Percentiles rank a stretch among this genome's conserved stretches.
These are phyloP conservation scores for Anthracocystis panici-leucophaei DNA, from an alignment of 1,284 basidiomycete species.

Conservation along the genomic window DNA sequence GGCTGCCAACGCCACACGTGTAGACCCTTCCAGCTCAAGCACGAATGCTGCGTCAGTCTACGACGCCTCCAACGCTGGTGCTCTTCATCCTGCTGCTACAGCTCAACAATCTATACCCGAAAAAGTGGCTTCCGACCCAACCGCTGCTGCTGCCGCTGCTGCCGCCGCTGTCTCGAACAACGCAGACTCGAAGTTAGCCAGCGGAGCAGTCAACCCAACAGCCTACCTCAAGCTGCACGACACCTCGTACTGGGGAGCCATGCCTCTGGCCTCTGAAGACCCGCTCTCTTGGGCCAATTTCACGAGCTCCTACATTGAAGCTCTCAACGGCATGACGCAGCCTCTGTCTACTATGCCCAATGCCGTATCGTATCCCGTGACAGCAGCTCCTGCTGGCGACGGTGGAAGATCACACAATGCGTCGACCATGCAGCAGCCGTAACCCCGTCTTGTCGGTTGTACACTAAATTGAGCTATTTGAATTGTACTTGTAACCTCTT, in stretches of 20 bases:
- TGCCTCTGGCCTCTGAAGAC: conserved; percentile 49
- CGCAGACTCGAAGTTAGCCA: neutral
- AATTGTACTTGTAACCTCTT: conserved; percentile 19
- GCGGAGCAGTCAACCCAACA: conserved; percentile 28
- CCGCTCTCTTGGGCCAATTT: conserved; percentile 53
- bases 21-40: neutral
- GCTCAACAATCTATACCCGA: neutral
- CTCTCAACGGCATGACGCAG: conserved; percentile 44
- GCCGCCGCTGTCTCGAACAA: neutral
- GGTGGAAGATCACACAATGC: too few species aligned
- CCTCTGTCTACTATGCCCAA: neutral
- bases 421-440: too few species aligned
- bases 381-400: neutral
- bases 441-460: too few species aligned
- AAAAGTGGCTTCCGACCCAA: neutral
- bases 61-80: neutral
- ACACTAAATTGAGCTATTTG: too few species aligned
- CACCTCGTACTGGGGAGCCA: conserved; percentile 53
- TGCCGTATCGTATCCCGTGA: too few species aligned
- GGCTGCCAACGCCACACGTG: neutral
- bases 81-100: neutral
- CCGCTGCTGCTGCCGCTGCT: neutral
- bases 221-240: conserved; percentile 51
- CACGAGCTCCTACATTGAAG: conserved; percentile 48
- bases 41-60: neutral